These are phyloP conservation scores for Nicotiana paniculata DNA, from an alignment of 257 asterid species.

Conservation along the genomic window DNA sequence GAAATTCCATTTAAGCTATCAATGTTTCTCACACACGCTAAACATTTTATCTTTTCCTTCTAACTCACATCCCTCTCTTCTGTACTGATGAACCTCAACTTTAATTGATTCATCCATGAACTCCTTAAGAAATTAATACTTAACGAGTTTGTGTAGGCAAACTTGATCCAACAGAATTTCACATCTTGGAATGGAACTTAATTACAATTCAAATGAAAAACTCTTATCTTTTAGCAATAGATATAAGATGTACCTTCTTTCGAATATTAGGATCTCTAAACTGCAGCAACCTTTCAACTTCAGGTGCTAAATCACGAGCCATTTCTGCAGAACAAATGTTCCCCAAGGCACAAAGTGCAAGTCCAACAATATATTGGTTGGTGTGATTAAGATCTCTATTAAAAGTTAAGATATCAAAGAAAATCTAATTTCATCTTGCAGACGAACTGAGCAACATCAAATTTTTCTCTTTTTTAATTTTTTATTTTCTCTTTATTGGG, in stretches of 20 bases:
- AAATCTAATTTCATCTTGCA: conserved; percentile 9
- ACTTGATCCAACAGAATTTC: background rate
- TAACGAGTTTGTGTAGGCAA: background rate
- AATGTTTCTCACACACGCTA: background rate
- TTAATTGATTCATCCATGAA: background rate
- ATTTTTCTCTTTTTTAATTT: background rate
- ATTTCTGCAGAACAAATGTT: conserved; percentile 97
- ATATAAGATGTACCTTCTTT: conserved; percentile 64
- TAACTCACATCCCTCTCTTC: background rate
- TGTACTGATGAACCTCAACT: background rate
- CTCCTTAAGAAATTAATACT: background rate
- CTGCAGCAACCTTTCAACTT: conserved; percentile 89
- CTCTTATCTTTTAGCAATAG: background rate
- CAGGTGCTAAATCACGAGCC: conserved; percentile 99
- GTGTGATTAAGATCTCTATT: conserved; percentile 92
- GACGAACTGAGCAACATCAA: background rate
- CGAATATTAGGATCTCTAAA: conserved; percentile 96
- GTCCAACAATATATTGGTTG: conserved; percentile 96
- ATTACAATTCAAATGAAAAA: background rate
- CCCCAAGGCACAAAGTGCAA: conserved; percentile 98
- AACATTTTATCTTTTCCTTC: background rate
- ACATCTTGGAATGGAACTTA: background rate
- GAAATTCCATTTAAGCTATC: background rate
- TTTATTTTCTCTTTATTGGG: background rate
- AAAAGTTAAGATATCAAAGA: conserved; percentile 41